A percentile compares a stretch with the other conserved stretches of the same genome.
Conservation (phyloP, 2,329 filamentous ascomycete species). For the Tolypocladium inflatum region DNA sequence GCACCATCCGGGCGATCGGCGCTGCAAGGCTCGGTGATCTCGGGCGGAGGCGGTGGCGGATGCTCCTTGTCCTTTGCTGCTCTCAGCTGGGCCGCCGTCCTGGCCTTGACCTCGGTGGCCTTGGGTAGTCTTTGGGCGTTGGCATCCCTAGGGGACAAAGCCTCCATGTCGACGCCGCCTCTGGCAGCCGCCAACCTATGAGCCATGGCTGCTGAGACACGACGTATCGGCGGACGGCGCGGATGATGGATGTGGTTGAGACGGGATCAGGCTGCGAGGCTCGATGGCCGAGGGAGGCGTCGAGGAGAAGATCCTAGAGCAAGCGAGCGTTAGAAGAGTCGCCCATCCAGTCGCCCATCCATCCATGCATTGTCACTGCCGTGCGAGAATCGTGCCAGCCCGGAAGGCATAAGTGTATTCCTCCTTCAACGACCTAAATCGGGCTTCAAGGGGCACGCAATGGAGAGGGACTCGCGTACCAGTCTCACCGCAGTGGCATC, state of each 20-base stretch:
- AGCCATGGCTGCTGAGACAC: conserved; percentile 25
- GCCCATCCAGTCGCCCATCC: not conserved
- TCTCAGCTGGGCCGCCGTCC: conserved; percentile 42
- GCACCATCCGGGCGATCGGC: conserved; percentile 60
- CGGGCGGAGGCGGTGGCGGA: conserved; percentile 51
- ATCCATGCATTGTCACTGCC: not conserved
- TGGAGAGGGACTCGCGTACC: not conserved
- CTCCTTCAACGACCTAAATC: too few relatives aligned
- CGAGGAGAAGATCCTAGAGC: not conserved
- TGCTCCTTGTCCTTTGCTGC: conserved; percentile 56
- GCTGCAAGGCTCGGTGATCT: conserved; percentile 55
- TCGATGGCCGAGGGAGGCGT: conserved; percentile 6
- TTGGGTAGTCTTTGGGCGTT: conserved; percentile 49
- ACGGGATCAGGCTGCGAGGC: conserved; percentile 5
- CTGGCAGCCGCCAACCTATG: conserved; percentile 36
- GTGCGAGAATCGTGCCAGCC: not conserved
- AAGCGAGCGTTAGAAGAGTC: not conserved
- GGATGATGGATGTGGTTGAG: not conserved
- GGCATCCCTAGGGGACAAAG: conserved; percentile 54
- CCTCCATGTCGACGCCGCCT: conserved; percentile 48
- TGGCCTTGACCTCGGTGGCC: conserved; percentile 38
- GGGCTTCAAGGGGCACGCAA: not conserved
- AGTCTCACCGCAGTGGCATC: not conserved
- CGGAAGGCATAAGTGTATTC: not conserved
- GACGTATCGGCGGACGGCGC: not conserved